Conservation (phyloP, 805 yeast genomes). For the Cyberlindnera xishuangbannaensis region DNA sequence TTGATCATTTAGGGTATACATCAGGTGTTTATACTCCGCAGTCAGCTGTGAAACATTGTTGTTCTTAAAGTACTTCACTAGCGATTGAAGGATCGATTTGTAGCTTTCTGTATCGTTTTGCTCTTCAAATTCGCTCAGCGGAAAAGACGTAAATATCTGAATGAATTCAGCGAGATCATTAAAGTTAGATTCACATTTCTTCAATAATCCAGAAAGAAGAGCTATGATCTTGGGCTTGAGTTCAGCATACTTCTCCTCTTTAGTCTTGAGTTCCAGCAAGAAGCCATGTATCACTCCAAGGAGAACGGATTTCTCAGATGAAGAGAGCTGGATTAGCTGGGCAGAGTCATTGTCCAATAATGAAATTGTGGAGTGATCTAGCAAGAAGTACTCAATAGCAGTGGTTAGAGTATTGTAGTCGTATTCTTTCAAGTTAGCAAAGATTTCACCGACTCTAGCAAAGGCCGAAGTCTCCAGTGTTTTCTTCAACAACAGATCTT, state of each 20-base stretch:
- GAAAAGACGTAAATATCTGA: constrained; percentile 16
- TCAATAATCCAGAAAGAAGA: constrained; percentile 9
- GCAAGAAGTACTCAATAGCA: constrained; percentile 38
- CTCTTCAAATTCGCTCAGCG: constrained; percentile 19
- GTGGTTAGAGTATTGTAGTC: constrained; percentile 1
- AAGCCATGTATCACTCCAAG: constrained; percentile 39
- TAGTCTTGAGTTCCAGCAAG: constrained; percentile 5
- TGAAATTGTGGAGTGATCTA: constrained; percentile 37
- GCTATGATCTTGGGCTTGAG: constrained; percentile 8
- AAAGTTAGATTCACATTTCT: constrained; percentile 12
- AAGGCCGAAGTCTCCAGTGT: constrained; percentile 9
- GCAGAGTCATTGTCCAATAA: constrained; percentile 29
- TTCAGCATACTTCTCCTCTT: constrained; percentile 3
- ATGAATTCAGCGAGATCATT: constrained; percentile 13
- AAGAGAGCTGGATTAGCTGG: constrained; percentile 25
- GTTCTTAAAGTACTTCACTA: constrained; percentile 18
- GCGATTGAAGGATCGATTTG: constrained; percentile 6
- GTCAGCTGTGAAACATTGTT: constrained; percentile 11
- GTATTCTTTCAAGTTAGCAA: constrained; percentile 24
- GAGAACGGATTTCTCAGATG: constrained; percentile 24
- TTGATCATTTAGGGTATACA: constrained; percentile 4
- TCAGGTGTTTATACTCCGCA: constrained; percentile 9
- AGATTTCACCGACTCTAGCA: constrained; percentile 25
- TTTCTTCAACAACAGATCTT: too few relatives aligned
- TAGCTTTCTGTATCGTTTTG: constrained; percentile 12